Percentiles rank a stretch among this genome's conserved stretches.
Evolutionary conservation across 1,284 basidiomycete genomes (phyloP).

Genomic region (Trametes polyzona): DNA sequence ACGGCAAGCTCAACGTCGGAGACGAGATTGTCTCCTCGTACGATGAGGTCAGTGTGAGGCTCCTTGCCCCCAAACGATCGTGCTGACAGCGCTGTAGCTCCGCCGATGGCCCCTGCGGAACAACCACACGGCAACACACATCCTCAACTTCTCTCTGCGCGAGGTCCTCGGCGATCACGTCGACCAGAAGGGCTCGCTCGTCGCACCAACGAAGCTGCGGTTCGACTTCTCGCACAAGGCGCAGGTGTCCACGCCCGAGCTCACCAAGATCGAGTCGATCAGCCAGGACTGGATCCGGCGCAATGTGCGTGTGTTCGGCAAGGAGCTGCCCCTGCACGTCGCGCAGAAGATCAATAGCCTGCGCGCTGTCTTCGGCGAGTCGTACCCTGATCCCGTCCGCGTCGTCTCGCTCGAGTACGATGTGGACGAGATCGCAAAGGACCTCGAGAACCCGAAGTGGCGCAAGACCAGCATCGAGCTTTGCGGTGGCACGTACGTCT

Average conservation of each 20-base stretch:
- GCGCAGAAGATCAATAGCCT: slow-evolving; percentile 92
- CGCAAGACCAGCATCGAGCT: slow-evolving; percentile 91
- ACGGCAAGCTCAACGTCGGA: slow-evolving; percentile 68
- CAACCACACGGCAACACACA: slow-evolving; percentile 99
- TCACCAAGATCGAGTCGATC: slow-evolving; percentile 84
- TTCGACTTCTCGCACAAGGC: slow-evolving; percentile 99
- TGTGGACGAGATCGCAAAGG: slow-evolving; percentile 84
- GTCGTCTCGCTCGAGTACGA: slow-evolving; percentile 91
- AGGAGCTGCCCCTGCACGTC: slow-evolving; percentile 82
- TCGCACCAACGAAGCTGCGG: slow-evolving; percentile 92
- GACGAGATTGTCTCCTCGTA: slow-evolving; percentile 76
- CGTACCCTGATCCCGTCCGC: slow-evolving; percentile 96
- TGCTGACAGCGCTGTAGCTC: slow-evolving; percentile 50
- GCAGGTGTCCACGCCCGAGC: slow-evolving; percentile 75
- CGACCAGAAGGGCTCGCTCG: slow-evolving; percentile 97
- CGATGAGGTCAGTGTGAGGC: slow-evolving; percentile 59
- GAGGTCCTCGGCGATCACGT: slow-evolving; percentile 96
- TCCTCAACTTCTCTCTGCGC: slow-evolving; percentile 93
- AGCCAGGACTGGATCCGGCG: slow-evolving; percentile 89
- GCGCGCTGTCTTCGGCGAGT: slow-evolving; percentile 96
- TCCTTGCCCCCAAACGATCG: background rate
- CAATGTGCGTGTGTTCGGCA: slow-evolving; percentile 88
- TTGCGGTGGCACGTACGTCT: slow-evolving; percentile 93
- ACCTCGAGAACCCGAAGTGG: slow-evolving; percentile 92
- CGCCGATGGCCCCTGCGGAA: slow-evolving; percentile 95